A percentile compares a stretch with the other conserved stretches of the same genome.
Conservation (phyloP, 352 stramenopile genomes). For the Phytophthora tubulina region DNA sequence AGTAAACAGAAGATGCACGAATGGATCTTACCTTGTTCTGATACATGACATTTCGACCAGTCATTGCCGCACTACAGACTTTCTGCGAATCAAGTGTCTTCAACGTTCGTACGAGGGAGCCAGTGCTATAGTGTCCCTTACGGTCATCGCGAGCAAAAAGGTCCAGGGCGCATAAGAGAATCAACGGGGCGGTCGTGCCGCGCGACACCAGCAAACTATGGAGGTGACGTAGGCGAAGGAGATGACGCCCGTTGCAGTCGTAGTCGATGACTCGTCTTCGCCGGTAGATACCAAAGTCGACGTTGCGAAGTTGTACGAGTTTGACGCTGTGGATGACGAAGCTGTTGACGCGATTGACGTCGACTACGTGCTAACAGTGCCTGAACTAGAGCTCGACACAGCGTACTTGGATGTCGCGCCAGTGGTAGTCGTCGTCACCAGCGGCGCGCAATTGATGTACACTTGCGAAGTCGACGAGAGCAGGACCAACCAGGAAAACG, state of each 20-base stretch:
- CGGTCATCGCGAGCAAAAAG: too few species aligned
- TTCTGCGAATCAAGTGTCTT: too few species aligned
- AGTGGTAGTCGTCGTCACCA: constrained; percentile 33
- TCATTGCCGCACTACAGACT: too few species aligned
- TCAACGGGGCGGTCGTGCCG: too few species aligned
- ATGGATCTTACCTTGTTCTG: too few species aligned
- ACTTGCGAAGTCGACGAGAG: constrained; percentile 49
- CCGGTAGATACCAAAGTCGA: constrained; percentile 24
- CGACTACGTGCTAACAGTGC: constrained; percentile 8
- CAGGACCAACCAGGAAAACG: constrained; percentile 49
- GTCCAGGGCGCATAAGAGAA: too few species aligned
- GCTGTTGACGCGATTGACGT: not conserved
- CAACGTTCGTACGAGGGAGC: too few species aligned
- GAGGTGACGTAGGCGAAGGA: not conserved
- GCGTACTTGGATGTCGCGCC: not conserved
- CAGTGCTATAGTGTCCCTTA: too few species aligned
- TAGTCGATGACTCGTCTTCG: not conserved
- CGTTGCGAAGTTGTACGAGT: constrained; percentile 22
- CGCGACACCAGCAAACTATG: too few species aligned
- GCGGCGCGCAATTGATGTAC: constrained; percentile 43
- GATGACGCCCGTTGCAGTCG: constrained; percentile 14
- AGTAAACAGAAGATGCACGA: too few species aligned
- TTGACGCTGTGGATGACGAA: constrained; percentile 5
- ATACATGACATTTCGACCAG: too few species aligned
- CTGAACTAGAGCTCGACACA: constrained; percentile 2